Percentiles rank a stretch among this genome's conserved stretches.
Evolutionary conservation across 345 rosid species (phyloP).

Genomic region (Rubroshorea leprosula): DNA sequence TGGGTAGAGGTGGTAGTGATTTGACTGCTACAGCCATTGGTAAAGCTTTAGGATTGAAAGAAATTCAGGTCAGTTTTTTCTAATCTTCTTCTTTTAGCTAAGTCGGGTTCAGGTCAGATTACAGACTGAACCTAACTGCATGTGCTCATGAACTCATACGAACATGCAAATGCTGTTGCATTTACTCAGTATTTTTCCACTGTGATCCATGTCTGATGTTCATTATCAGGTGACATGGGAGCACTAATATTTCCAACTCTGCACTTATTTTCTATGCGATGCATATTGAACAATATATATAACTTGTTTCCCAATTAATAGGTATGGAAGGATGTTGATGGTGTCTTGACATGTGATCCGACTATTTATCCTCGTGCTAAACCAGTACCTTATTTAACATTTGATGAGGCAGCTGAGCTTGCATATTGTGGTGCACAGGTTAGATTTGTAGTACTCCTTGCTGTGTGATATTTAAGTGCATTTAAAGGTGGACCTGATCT

Average conservation of each 20-base stretch:
- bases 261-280: background rate
- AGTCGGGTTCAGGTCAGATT: slow-evolving; percentile 51
- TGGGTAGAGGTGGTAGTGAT: slow-evolving; percentile 96
- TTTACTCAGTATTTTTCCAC: background rate
- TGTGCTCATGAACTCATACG: background rate
- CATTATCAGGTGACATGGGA: background rate
- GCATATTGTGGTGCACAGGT: slow-evolving; percentile 99
- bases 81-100: background rate
- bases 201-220: background rate
- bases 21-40: slow-evolving; percentile 95
- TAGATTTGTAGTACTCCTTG: background rate
- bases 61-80: slow-evolving; percentile 67
- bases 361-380: slow-evolving; percentile 60
- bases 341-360: slow-evolving; percentile 94
- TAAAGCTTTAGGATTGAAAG: slow-evolving; percentile 74
- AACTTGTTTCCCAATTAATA: slow-evolving; percentile 12
- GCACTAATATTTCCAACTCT: background rate
- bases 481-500: background rate
- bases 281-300: background rate
- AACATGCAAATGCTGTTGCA: background rate
- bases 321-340: slow-evolving; percentile 99
- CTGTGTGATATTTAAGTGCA: background rate
- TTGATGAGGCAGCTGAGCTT: slow-evolving; percentile 96
- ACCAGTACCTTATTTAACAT: slow-evolving; percentile 80
- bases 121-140: background rate